phyloP scores from a whole-genome alignment of 1,284 basidiomycete genomes.

The Leccinum cinnamomeum region DNA sequence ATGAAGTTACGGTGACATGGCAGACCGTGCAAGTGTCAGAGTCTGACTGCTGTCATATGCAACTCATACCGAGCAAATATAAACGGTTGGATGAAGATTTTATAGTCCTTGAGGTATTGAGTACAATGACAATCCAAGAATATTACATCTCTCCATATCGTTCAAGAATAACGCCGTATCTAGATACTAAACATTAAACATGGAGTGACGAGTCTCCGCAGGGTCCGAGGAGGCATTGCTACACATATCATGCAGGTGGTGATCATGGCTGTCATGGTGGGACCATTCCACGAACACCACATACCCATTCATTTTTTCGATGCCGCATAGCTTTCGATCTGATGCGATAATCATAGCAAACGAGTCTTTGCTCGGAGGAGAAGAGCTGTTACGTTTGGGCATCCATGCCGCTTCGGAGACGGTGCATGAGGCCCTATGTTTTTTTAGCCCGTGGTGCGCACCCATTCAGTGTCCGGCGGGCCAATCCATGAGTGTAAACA shows the following conservation, averaged over 20 bases:
- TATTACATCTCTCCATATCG: neutral
- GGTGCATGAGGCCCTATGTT: too few relatives aligned
- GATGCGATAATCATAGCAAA: too few relatives aligned
- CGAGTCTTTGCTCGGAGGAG: too few relatives aligned
- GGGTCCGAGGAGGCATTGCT: neutral
- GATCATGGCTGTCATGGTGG: neutral
- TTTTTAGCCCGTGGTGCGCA: too few relatives aligned
- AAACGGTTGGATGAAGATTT: neutral
- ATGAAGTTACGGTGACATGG: neutral
- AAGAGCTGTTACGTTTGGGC: too few relatives aligned
- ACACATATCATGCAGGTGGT: neutral
- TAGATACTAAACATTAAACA: neutral
- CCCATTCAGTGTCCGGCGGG: too few relatives aligned
- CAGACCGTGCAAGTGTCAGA: neutral
- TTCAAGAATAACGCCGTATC: neutral
- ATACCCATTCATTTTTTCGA: conserved; percentile 37
- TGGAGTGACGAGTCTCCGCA: neutral
- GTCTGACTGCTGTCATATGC: neutral
- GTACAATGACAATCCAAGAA: neutral
- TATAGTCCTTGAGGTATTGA: neutral
- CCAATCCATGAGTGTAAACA: too few relatives aligned
- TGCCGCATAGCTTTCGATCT: conserved; percentile 18
- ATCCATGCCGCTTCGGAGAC: too few relatives aligned
- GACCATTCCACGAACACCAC: conserved; percentile 1
- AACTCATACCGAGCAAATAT: neutral